These are phyloP conservation scores for Nannizziopsis barbatae DNA, from an alignment of 2,329 filamentous ascomycete genomes.

Conservation along the genomic window DNA sequence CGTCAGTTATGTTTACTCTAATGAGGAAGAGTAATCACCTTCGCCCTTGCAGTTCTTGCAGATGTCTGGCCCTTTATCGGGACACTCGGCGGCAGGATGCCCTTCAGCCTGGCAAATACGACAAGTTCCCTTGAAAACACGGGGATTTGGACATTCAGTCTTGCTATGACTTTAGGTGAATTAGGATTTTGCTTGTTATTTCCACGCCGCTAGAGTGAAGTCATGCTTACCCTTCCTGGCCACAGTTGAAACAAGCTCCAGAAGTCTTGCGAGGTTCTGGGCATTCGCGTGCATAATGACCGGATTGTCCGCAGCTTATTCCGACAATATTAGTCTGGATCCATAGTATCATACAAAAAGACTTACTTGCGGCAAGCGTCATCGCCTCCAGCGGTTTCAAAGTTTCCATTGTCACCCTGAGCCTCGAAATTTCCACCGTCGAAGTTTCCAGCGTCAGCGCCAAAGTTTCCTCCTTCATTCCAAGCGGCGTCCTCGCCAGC, in stretches of 20 bases:
- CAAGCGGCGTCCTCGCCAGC: constrained; percentile 3
- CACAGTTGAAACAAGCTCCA: constrained; percentile 38
- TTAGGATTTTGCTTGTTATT: constrained; percentile 4
- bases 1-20: not conserved
- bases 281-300: constrained; percentile 35
- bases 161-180: constrained; percentile 30
- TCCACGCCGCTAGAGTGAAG: not conserved
- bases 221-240: constrained; percentile 32
- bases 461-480: constrained; percentile 12
- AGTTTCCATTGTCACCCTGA: constrained; percentile 3
- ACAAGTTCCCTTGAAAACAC: constrained; percentile 39
- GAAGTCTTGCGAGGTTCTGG: constrained; percentile 30
- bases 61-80: constrained; percentile 32
- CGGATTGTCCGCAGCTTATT: constrained; percentile 25
- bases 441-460: constrained; percentile 1
- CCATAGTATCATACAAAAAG: not conserved
- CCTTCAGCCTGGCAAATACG: constrained; percentile 38
- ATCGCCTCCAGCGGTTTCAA: constrained; percentile 15
- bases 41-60: constrained; percentile 40
- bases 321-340: not conserved
- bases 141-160: constrained; percentile 36
- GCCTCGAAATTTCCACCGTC: constrained; percentile 6
- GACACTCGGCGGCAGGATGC: constrained; percentile 37
- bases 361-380: constrained; percentile 31
- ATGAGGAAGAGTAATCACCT: constrained; percentile 24